Percentiles rank a stretch among this genome's conserved stretches.
phyloP scores from a whole-genome alignment of 73 alveolate species.

The Tetrahymena elliotti region DNA sequence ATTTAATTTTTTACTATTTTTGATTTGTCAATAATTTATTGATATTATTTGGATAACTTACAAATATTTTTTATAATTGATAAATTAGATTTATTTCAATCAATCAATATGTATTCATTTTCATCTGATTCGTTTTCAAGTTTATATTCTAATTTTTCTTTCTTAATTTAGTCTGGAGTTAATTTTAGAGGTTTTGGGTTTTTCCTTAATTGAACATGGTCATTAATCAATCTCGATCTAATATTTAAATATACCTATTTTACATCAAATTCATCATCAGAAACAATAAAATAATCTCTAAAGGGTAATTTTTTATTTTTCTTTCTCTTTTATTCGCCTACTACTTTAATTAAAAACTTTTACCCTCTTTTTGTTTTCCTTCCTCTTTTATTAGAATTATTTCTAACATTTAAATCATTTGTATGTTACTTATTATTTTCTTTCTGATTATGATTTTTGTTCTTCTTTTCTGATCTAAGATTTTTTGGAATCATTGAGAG shows the following conservation, averaged over 20 bases:
- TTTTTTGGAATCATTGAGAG: not conserved
- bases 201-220: not conserved
- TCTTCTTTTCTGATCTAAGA: not conserved
- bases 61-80: not conserved
- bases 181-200: not conserved
- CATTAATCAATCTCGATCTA: not conserved
- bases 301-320: not conserved
- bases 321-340: not conserved
- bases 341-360: not conserved
- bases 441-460: not conserved
- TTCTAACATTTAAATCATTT: not conserved
- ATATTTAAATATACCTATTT: not conserved
- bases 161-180: not conserved
- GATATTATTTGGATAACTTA: too few relatives aligned
- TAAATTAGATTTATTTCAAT: not conserved
- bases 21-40: too few relatives aligned
- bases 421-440: not conserved
- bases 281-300: not conserved
- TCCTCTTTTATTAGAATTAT: not conserved
- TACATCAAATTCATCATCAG: not conserved
- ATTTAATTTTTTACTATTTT: too few relatives aligned
- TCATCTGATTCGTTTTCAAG: not conserved
- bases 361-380: not conserved
- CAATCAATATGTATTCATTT: not conserved
- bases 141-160: not conserved